These are phyloP conservation scores for Globisporangium acanthophoron DNA, from an alignment of 352 stramenopile genomes.

Conservation along the genomic window DNA sequence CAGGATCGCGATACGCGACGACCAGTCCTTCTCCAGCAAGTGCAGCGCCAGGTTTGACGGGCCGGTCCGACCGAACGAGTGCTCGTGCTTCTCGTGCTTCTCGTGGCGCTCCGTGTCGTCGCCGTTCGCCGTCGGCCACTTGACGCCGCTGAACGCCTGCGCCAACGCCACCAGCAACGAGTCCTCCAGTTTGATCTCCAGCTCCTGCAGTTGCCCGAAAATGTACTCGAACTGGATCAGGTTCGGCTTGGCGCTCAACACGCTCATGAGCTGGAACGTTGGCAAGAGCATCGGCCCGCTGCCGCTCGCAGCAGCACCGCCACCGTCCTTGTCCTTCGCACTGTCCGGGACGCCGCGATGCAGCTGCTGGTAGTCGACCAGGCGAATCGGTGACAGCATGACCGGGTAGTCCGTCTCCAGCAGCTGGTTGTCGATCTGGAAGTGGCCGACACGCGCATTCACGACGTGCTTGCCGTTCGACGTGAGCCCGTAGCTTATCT, in stretches of 20 bases:
- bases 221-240: slow-evolving; percentile 85
- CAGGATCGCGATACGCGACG: slow-evolving; percentile 32
- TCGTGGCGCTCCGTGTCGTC: slow-evolving; percentile 18
- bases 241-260: slow-evolving; percentile 55
- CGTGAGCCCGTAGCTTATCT: slow-evolving; percentile 68
- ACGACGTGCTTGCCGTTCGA: slow-evolving; percentile 70
- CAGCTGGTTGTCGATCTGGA: slow-evolving; percentile 85
- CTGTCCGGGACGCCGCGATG: slow-evolving; percentile 32
- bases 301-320: slow-evolving; percentile 6
- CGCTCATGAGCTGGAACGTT: slow-evolving; percentile 78
- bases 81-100: slow-evolving; percentile 7
- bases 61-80: slow-evolving; percentile 1
- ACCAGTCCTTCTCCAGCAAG: slow-evolving; percentile 54
- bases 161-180: slow-evolving; percentile 68
- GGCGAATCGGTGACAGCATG: slow-evolving; percentile 59
- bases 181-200: slow-evolving; percentile 86
- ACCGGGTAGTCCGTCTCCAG: slow-evolving; percentile 83
- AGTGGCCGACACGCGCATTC: slow-evolving; percentile 69
- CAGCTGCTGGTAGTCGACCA: slow-evolving; percentile 62
- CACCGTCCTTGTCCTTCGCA: slow-evolving; percentile 9
- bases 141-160: slow-evolving; percentile 67
- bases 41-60: slow-evolving; percentile 44
- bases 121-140: slow-evolving; percentile 34
- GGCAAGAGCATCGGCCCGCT: slow-evolving; percentile 42
- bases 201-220: slow-evolving; percentile 78